Evolutionary conservation across 1,139 yeast genomes (phyloP).

Genomic region (Hansenula lynferdii): DNA sequence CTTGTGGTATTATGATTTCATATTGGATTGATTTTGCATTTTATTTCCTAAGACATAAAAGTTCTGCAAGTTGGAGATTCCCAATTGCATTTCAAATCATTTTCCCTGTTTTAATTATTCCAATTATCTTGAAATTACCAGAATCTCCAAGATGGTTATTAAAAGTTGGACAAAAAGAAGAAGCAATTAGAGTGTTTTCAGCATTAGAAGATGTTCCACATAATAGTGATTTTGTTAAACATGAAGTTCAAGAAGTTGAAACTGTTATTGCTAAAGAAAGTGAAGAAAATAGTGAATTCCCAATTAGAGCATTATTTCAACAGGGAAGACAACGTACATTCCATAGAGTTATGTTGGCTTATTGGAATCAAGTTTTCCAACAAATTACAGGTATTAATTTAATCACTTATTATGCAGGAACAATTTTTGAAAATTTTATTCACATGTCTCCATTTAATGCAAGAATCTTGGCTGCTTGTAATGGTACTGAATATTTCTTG

Average conservation of each 20-base stretch:
- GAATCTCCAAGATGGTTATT: slow-evolving; percentile 72
- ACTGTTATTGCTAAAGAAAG: slow-evolving; percentile 32
- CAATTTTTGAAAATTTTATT: slow-evolving; percentile 51
- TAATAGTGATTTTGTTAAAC: slow-evolving; percentile 25
- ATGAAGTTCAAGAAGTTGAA: slow-evolving; percentile 27
- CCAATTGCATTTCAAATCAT: slow-evolving; percentile 42
- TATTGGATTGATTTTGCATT: slow-evolving; percentile 78
- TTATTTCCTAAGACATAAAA: slow-evolving; percentile 38
- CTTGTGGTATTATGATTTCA: slow-evolving; percentile 66
- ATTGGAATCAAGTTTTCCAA: slow-evolving; percentile 47
- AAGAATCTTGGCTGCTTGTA: slow-evolving; percentile 59
- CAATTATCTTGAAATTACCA: slow-evolving; percentile 35
- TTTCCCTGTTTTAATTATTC: slow-evolving; percentile 30
- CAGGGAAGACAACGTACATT: slow-evolving; percentile 38
- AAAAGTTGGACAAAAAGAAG: slow-evolving; percentile 40
- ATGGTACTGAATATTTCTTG: slow-evolving; percentile 49
- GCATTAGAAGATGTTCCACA: slow-evolving; percentile 14
- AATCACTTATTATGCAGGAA: slow-evolving; percentile 60
- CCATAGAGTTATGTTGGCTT: slow-evolving; percentile 37
- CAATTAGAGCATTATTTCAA: slow-evolving; percentile 37
- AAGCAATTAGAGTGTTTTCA: slow-evolving; percentile 27
- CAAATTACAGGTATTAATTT: slow-evolving; percentile 59
- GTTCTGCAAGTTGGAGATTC: slow-evolving; percentile 46
- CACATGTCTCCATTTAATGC: slow-evolving; percentile 45
- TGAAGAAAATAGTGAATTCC: too few species aligned